These are phyloP conservation scores for Lactifluus rugatus DNA, from an alignment of 768 basidiomycete genomes.

Conservation along the genomic window DNA sequence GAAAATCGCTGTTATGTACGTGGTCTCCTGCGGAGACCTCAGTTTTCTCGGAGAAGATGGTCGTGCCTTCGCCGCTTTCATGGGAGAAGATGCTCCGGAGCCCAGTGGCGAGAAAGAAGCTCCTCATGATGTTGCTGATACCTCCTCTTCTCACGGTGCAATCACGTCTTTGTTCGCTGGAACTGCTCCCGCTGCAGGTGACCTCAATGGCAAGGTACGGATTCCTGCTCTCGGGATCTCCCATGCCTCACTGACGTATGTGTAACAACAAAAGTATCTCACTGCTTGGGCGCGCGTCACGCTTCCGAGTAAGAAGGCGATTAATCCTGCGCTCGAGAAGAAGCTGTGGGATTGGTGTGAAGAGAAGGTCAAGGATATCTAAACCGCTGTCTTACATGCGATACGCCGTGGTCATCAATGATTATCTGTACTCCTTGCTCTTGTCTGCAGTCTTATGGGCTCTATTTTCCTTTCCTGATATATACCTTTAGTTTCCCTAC, in stretches of 20 bases:
- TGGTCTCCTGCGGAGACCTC: background rate
- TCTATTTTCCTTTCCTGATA: background rate
- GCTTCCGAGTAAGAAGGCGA: conserved; percentile 1
- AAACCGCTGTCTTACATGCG: too few relatives aligned
- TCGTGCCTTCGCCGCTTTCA: too few relatives aligned
- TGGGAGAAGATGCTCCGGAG: too few relatives aligned
- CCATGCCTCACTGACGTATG: background rate
- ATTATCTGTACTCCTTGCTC: too few relatives aligned
- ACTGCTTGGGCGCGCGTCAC: background rate
- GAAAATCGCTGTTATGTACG: background rate
- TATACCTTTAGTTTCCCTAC: background rate
- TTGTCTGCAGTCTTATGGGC: background rate
- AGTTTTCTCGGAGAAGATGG: background rate
- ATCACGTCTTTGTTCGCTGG: background rate
- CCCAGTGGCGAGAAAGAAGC: too few relatives aligned
- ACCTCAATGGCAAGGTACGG: background rate
- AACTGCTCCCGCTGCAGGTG: background rate
- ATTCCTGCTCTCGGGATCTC: background rate
- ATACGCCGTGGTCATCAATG: too few relatives aligned
- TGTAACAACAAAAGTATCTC: background rate
- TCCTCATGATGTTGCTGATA: background rate
- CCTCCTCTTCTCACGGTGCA: background rate
- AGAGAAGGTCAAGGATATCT: background rate
- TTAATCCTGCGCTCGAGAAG: background rate
- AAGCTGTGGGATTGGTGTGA: conserved; percentile 3